These are phyloP conservation scores for Trichosporon ovoides DNA, from an alignment of 1,284 basidiomycete genomes.

Conservation along the genomic window DNA sequence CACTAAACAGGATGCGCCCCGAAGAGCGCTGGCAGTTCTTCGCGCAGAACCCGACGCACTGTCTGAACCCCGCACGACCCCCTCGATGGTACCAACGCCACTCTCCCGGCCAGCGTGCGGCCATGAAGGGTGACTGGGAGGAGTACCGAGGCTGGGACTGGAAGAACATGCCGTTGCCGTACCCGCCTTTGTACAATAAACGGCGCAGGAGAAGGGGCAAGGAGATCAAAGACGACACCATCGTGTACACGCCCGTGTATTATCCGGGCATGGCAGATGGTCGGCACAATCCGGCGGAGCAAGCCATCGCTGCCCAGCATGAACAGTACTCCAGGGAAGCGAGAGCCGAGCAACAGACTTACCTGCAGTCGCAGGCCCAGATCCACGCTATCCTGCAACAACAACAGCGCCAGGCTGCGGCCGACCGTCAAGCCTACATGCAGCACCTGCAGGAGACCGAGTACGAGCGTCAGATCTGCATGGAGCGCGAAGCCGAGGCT, in stretches of 20 bases:
- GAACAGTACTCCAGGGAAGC: background rate
- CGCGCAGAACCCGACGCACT: constrained; percentile 34
- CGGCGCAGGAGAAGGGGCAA: background rate
- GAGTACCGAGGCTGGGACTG: constrained; percentile 4
- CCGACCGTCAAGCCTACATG: constrained; percentile 1
- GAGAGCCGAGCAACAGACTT: background rate
- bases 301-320: background rate
- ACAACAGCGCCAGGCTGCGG: background rate
- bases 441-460: background rate
- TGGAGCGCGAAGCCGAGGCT: background rate
- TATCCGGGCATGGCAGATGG: background rate
- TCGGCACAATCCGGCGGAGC: background rate
- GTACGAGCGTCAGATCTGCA: background rate
- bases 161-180: constrained; percentile 2
- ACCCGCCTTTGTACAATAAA: background rate
- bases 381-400: background rate
- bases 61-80: constrained; percentile 26
- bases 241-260: constrained; percentile 1
- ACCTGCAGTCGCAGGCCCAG: background rate
- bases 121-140: background rate
- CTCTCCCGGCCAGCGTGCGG: background rate
- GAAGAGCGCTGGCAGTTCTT: constrained; percentile 37
- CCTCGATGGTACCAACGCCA: background rate
- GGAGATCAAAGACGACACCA: background rate
- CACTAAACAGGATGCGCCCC: constrained; percentile 36